phyloP scores from a whole-genome alignment of 2,329 filamentous ascomycete genomes.

The Fusarium kyushuense region DNA sequence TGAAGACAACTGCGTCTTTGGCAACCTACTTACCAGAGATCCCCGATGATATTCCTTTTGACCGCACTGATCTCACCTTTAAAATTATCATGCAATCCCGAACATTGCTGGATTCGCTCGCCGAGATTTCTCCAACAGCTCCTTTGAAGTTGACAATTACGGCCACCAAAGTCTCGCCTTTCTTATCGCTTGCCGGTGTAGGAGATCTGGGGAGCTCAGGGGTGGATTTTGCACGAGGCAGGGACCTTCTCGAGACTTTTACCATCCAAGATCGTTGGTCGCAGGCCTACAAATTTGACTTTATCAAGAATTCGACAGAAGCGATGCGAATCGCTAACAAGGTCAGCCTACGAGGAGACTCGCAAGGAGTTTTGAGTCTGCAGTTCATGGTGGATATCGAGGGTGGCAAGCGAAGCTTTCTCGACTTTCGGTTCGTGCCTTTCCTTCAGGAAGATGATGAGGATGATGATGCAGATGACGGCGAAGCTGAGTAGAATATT shows the following conservation, averaged over 20 bases:
- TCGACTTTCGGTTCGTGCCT: conserved; percentile 87
- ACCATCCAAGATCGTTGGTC: conserved; percentile 69
- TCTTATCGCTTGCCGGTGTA: conserved; percentile 77
- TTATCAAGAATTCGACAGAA: conserved; percentile 85
- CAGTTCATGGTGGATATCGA: conserved; percentile 97
- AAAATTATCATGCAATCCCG: conserved; percentile 94
- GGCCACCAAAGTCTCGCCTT: conserved; percentile 73
- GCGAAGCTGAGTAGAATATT: conserved; percentile 20
- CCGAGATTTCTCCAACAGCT: conserved; percentile 76
- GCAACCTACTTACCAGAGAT: conserved; percentile 85
- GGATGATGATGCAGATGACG: conserved; percentile 46
- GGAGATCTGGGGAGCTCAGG: conserved; percentile 70
- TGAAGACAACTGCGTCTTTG: conserved; percentile 90
- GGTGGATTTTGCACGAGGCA: conserved; percentile 74
- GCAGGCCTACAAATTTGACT: conserved; percentile 86
- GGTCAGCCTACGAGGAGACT: conserved; percentile 89
- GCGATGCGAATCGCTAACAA: conserved; percentile 96
- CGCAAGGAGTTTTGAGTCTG: conserved; percentile 89
- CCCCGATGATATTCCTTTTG: conserved; percentile 87
- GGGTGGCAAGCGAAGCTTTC: conserved; percentile 74
- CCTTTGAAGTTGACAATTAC: conserved; percentile 78
- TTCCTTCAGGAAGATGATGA: conserved; percentile 72
- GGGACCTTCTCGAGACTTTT: conserved; percentile 80
- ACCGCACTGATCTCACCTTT: conserved; percentile 81
- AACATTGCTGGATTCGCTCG: conserved; percentile 77